These are phyloP conservation scores for Hymenoscyphus fraxineus DNA, from an alignment of 2,329 filamentous ascomycete species.

Conservation along the genomic window DNA sequence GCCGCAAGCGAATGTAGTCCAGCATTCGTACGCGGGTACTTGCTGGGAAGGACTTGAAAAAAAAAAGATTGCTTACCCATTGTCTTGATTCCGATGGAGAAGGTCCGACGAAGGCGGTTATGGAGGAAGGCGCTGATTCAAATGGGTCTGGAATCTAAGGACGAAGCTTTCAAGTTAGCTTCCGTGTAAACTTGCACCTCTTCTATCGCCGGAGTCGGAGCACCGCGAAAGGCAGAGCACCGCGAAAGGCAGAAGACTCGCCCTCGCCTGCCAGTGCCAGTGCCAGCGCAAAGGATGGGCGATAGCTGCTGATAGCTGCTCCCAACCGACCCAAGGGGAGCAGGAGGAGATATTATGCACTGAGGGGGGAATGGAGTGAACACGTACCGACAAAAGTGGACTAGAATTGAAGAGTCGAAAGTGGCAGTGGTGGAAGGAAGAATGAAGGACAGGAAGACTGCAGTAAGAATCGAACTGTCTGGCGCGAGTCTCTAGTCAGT, in stretches of 20 bases:
- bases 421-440: constrained; percentile 18
- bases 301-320: neutral
- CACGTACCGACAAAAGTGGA: constrained; percentile 28
- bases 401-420: constrained; percentile 14
- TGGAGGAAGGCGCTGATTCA: constrained; percentile 23
- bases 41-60: constrained; percentile 19
- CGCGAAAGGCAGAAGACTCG: neutral
- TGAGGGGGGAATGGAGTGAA: constrained; percentile 25
- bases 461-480: constrained; percentile 18
- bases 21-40: constrained; percentile 12
- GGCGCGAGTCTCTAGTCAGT: constrained; percentile 23
- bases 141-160: constrained; percentile 16
- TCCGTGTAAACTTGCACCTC: constrained; percentile 12
- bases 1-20: constrained; percentile 7
- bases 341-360: constrained; percentile 17
- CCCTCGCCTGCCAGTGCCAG: neutral
- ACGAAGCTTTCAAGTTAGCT: constrained; percentile 24
- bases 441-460: constrained; percentile 10
- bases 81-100: constrained; percentile 30
- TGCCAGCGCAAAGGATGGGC: neutral
- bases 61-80: constrained; percentile 35
- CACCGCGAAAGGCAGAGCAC: neutral
- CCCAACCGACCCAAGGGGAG: neutral
- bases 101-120: constrained; percentile 32
- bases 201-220: neutral